phyloP scores from a whole-genome alignment of 1,284 basidiomycete species.

The Meira nashicola region DNA sequence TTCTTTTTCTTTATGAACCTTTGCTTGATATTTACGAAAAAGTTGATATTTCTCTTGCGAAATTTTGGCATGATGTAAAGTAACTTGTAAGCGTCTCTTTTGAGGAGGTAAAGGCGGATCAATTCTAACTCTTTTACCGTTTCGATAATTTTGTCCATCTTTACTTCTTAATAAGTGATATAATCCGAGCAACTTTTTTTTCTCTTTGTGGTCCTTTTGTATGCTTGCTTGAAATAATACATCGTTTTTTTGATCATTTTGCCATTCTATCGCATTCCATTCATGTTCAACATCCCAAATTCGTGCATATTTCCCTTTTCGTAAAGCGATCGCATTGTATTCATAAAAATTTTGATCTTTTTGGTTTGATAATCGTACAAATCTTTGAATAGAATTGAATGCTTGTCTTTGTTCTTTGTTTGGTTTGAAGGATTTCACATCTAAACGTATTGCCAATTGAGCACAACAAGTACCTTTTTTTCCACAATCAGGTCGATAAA shows the following conservation, averaged over 20 bases:
- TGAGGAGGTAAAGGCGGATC: background rate
- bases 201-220: no score
- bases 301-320: slow-evolving; percentile 17
- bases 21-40: slow-evolving; percentile 40
- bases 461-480: slow-evolving; percentile 39
- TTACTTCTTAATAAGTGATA: background rate
- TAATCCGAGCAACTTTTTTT: background rate
- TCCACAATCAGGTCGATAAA: slow-evolving; percentile 46
- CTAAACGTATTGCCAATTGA: slow-evolving; percentile 39
- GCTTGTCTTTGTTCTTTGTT: slow-evolving; percentile 28
- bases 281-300: slow-evolving; percentile 13
- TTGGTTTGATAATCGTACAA: background rate
- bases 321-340: background rate
- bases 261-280: slow-evolving; percentile 13
- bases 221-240: background rate
- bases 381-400: slow-evolving; percentile 10
- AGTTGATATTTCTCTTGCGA: slow-evolving; percentile 45
- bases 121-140: background rate
- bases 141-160: background rate
- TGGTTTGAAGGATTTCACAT: slow-evolving; percentile 18
- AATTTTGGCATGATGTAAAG: slow-evolving; percentile 8
- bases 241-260: background rate
- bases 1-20: slow-evolving; percentile 34
- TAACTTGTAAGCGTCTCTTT: background rate
- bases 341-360: background rate